Conservation (phyloP, 352 stramenopile species). For the Globisporangium nodosum region DNA sequence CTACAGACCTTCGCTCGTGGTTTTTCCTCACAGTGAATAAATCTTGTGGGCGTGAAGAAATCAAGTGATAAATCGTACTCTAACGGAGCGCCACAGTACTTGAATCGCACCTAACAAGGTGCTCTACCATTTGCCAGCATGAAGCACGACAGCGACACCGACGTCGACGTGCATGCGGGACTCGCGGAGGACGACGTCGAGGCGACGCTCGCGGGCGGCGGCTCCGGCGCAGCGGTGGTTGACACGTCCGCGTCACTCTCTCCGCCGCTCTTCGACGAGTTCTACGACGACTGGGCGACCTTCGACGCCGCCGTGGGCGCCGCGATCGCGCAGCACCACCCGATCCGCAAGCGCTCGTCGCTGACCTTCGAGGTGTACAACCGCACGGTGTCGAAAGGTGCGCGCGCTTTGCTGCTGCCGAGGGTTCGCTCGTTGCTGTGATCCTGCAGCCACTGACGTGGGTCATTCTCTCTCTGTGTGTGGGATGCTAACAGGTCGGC, state of each 20-base stretch:
- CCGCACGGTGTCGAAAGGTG: slow-evolving; percentile 74
- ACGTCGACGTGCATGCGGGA: neutral
- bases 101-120: too few species aligned
- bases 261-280: slow-evolving; percentile 59
- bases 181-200: neutral
- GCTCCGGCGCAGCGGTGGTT: too few species aligned
- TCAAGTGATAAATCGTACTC: too few species aligned
- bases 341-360: slow-evolving; percentile 78
- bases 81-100: too few species aligned
- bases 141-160: neutral
- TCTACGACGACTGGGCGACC: slow-evolving; percentile 66
- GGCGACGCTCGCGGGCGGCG: neutral
- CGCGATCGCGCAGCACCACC: slow-evolving; percentile 61
- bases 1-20: too few species aligned
- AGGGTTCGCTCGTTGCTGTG: too few species aligned
- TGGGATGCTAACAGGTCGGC: slow-evolving; percentile 24
- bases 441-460: too few species aligned
- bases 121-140: neutral
- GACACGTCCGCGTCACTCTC: neutral
- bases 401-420: too few species aligned
- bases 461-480: neutral
- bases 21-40: too few species aligned
- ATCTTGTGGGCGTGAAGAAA: too few species aligned
- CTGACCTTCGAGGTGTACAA: slow-evolving; percentile 86
- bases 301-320: slow-evolving; percentile 60